These are phyloP conservation scores for Penicillium sp. DNA, from an alignment of 2,329 filamentous ascomycete species.

Conservation along the genomic window DNA sequence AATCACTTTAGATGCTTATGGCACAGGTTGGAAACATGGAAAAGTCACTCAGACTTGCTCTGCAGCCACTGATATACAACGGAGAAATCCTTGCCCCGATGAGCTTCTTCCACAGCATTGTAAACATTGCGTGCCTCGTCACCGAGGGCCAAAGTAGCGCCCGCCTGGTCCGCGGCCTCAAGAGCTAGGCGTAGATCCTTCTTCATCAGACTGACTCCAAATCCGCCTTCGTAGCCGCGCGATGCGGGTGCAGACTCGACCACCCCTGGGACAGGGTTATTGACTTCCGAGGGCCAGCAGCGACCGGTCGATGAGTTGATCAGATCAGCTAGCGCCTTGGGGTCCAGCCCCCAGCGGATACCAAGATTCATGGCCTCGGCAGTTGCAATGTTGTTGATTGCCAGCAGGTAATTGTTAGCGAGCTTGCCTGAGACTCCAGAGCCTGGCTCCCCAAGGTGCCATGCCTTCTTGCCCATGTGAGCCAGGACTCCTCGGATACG, in stretches of 20 bases:
- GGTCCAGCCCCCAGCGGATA: conserved; percentile 61
- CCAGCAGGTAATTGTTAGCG: conserved; percentile 95
- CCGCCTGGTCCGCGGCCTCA: conserved; percentile 66
- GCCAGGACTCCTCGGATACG: conserved; percentile 67
- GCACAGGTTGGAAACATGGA: background rate
- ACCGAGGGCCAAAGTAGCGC: conserved; percentile 64
- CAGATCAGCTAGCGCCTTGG: conserved; percentile 71
- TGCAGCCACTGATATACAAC: conserved; percentile 72
- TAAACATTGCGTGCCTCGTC: conserved; percentile 66
- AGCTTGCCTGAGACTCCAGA: conserved; percentile 87
- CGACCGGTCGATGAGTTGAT: conserved; percentile 92
- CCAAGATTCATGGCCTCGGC: conserved; percentile 67
- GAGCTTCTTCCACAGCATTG: conserved; percentile 60
- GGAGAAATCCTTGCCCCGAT: conserved; percentile 74
- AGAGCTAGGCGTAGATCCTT: conserved; percentile 76
- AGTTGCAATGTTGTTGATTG: conserved; percentile 81
- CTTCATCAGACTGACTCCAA: conserved; percentile 74
- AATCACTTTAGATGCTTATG: background rate
- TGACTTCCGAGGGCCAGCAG: conserved; percentile 94
- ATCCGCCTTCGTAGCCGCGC: conserved; percentile 74
- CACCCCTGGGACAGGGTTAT: conserved; percentile 90
- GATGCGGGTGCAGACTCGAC: conserved; percentile 71
- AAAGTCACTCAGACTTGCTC: conserved; percentile 29
- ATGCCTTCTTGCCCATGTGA: conserved; percentile 80
- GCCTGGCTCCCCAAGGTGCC: conserved; percentile 82